Conservation (phyloP, 441 rosid species). For the Euphorbia celastroides region DNA sequence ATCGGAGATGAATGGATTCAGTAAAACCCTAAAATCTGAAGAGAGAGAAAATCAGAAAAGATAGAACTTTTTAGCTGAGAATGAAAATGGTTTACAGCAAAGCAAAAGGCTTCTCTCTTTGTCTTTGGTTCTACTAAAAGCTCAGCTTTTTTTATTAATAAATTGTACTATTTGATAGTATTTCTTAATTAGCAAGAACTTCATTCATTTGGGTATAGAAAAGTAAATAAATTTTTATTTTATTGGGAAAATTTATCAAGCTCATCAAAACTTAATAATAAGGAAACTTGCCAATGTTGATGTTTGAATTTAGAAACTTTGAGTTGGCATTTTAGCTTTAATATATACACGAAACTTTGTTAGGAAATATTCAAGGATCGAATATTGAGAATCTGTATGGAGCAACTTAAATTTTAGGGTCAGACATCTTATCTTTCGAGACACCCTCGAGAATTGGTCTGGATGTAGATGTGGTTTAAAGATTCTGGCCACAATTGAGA, state of each 20-base stretch:
- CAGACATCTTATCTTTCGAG: no score
- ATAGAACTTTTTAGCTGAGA: slow-evolving; percentile 15
- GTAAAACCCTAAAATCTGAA: slow-evolving; percentile 17
- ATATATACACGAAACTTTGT: no score
- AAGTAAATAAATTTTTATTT: no score
- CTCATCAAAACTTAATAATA: background rate
- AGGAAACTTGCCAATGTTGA: background rate
- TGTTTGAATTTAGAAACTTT: background rate
- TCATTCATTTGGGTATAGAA: background rate
- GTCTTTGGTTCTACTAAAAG: background rate
- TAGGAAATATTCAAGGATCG: background rate
- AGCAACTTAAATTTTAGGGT: no score
- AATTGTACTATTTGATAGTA: background rate
- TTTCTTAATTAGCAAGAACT: background rate
- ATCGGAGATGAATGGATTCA: slow-evolving; percentile 22
- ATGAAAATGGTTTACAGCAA: slow-evolving; percentile 53
- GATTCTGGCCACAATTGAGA: no score
- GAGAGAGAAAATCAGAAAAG: slow-evolving; percentile 5
- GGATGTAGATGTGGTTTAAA: no score
- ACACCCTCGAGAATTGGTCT: no score
- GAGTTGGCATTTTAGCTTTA: no score
- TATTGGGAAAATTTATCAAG: background rate
- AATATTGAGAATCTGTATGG: no score
- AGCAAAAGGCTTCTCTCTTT: slow-evolving; percentile 25
- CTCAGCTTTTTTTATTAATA: background rate